Evolutionary conservation across 2,329 filamentous ascomycete genomes (phyloP), one percentile per base, ranked within the genome.

Genomic region (Alternaria sp.): DNA sequence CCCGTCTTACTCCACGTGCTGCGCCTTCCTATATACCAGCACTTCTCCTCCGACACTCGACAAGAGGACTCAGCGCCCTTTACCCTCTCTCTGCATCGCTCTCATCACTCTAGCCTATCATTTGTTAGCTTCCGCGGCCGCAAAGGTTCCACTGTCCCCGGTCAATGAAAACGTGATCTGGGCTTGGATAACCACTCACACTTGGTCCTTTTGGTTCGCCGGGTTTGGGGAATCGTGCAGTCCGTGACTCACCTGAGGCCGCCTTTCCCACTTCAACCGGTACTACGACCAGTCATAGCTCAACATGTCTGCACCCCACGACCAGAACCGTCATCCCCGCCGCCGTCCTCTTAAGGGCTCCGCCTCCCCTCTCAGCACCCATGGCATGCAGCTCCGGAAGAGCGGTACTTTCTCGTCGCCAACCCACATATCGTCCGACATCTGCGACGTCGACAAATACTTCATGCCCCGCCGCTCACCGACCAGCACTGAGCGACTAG

Each of bases 381-480:
- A 72, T 74, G 76, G 74, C 72, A 81, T 82, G 78, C 77, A 75
- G 53, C 76, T 84, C 63, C 80, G 80, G 70, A 84, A 84, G 75
- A 78, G 80, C 59, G 78, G 79, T 57, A 84, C 82, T 63, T 84
- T 84, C 71, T 80, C 81, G 63, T 80, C 80, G 52, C 79, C 80
- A 48, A 77, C 77, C 63, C 70, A 69, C 48, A 58, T 76, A 54
- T 71, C 70, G 18, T 74, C 71, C 53, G 80, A 80, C 63, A 70
- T 81, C 57, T 78, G 73, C 67, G 78, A 79, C 65, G 54, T 79
- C 58, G 74, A 71, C 68, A 66, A 72, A 42, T 77, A 72, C 57
- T 79, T 76, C 68, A 80, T 82, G 78, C 79, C 81, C 44, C 75
- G 75, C 56, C 82, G 82, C 49, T 83, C 82, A n/a, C 77, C 80